A percentile compares a stretch with the other conserved stretches of the same genome.
These are phyloP conservation scores for Rubroboletus pulcherrimus DNA, from an alignment of 768 basidiomycete genomes.

Conservation along the genomic window DNA sequence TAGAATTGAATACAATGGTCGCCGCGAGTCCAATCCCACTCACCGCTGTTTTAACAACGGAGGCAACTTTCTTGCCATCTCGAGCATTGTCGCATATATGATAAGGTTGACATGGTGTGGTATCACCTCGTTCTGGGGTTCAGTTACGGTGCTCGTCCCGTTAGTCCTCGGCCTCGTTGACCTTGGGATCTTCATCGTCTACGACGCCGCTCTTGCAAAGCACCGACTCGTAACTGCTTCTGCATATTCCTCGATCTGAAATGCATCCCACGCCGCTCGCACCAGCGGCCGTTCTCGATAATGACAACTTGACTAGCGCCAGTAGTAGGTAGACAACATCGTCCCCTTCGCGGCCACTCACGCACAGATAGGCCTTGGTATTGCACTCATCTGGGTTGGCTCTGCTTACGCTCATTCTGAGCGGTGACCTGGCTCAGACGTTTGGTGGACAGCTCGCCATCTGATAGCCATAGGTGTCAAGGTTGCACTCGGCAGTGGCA, in stretches of 20 bases:
- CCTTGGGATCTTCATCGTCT: constrained; percentile 33
- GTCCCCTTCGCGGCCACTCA: not conserved
- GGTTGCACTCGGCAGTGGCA: constrained; percentile 22
- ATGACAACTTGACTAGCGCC: constrained; percentile 27
- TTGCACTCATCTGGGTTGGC: constrained; percentile 38
- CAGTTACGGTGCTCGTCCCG: constrained; percentile 38
- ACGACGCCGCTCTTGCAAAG: constrained; percentile 33
- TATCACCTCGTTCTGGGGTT: constrained; percentile 39
- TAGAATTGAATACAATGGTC: constrained; percentile 18
- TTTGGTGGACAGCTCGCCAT: not conserved
- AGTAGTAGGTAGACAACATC: constrained; percentile 18
- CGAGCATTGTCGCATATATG: constrained; percentile 31
- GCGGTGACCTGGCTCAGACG: not conserved
- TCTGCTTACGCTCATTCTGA: constrained; percentile 34
- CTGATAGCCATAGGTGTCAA: constrained; percentile 24
- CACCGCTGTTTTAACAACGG: constrained; percentile 19
- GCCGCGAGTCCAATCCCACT: not conserved
- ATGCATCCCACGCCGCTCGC: not conserved
- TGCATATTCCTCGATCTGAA: no score
- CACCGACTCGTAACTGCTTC: constrained; percentile 32
- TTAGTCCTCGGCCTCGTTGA: constrained; percentile 39
- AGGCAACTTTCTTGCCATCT: constrained; percentile 41
- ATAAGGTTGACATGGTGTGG: constrained; percentile 48
- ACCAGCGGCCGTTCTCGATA: constrained; percentile 11
- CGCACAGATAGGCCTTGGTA: not conserved